Evolutionary conservation across 495 filamentous ascomycete species (phyloP).

Genomic region (Aspergillus ostianus): DNA sequence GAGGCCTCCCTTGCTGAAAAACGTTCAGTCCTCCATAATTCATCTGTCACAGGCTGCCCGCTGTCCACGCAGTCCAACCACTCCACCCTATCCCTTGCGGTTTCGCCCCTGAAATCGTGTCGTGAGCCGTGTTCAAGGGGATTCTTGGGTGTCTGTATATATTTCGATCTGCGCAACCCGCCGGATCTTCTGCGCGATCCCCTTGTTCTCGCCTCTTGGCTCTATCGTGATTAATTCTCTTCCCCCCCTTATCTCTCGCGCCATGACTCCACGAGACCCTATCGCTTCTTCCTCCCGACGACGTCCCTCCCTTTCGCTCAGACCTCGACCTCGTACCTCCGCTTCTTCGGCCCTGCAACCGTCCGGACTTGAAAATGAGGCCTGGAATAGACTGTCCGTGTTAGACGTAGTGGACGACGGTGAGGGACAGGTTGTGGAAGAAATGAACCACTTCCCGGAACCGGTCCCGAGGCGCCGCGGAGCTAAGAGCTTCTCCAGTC

Average conservation of each 20-base stretch:
- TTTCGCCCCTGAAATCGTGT: slow-evolving; percentile 8
- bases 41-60: slow-evolving; percentile 2
- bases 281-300: slow-evolving; percentile 29
- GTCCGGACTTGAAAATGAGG: slow-evolving; percentile 22
- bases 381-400: slow-evolving; percentile 31
- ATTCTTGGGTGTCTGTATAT: slow-evolving; percentile 5
- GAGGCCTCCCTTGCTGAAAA: background rate
- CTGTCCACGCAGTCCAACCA: background rate
- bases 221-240: slow-evolving; percentile 1
- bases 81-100: slow-evolving; percentile 9
- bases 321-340: slow-evolving; percentile 36
- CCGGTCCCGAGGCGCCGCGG: slow-evolving; percentile 36
- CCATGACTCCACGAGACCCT: slow-evolving; percentile 41
- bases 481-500: slow-evolving; percentile 47
- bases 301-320: slow-evolving; percentile 38
- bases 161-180: slow-evolving; percentile 5
- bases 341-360: slow-evolving; percentile 24
- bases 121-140: slow-evolving; percentile 1
- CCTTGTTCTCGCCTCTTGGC: background rate
- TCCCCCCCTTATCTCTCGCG: slow-evolving; percentile 9
- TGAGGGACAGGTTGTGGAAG: slow-evolving; percentile 34
- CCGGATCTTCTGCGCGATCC: background rate
- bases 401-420: slow-evolving; percentile 25
- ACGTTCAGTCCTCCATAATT: slow-evolving; percentile 2
- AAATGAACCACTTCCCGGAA: slow-evolving; percentile 36